Evolutionary conservation across 202 grass and related monocot species (phyloP).

Genomic region (Zoysia matrella): DNA sequence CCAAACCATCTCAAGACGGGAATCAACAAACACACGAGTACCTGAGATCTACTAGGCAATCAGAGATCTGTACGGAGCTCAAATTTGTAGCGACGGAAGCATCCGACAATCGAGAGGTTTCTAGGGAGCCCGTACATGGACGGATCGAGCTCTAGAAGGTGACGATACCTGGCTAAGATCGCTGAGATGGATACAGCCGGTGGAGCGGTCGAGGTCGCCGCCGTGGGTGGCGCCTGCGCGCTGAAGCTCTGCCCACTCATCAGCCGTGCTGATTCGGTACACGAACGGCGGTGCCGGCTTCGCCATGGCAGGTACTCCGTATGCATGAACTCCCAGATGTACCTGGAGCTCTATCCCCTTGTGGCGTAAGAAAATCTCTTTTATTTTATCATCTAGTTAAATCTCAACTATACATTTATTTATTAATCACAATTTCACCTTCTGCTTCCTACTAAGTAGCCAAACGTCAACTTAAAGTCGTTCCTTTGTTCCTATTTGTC

Average conservation of each 20-base stretch:
- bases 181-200: slow-evolving; percentile 80
- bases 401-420: too few relatives aligned
- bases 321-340: too few relatives aligned
- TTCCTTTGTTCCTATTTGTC: too few relatives aligned
- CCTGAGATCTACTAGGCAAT: not conserved
- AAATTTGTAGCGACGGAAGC: not conserved
- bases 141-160: not conserved
- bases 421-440: too few relatives aligned
- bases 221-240: slow-evolving; percentile 52
- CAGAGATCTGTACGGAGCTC: not conserved
- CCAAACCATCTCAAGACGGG: not conserved
- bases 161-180: slow-evolving; percentile 57
- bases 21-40: not conserved
- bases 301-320: slow-evolving; percentile 6
- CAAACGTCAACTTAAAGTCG: too few relatives aligned
- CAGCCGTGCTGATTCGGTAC: slow-evolving; percentile 59
- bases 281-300: slow-evolving; percentile 45
- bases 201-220: slow-evolving; percentile 64
- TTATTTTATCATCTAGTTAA: too few relatives aligned
- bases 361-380: too few relatives aligned
- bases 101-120: not conserved
- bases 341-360: too few relatives aligned
- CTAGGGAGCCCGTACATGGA: not conserved
- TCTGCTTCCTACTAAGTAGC: too few relatives aligned
- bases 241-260: slow-evolving; percentile 69